Evolutionary conservation across 2,329 filamentous ascomycete genomes (phyloP).

Genomic region (Pseudogymnoascus sp.): DNA sequence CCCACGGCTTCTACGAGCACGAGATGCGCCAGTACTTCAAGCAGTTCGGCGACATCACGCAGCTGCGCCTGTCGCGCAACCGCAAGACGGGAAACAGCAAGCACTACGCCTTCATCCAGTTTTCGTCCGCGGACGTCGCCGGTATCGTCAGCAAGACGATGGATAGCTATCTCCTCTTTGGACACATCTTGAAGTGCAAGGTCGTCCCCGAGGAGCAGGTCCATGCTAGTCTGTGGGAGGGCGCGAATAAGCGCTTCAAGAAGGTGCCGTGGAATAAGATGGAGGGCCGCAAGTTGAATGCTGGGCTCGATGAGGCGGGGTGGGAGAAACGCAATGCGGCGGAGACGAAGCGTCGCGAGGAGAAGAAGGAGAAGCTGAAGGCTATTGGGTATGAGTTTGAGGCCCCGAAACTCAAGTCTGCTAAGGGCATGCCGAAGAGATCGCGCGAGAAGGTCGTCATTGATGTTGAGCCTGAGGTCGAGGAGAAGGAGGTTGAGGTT

Average conservation of each 20-base stretch:
- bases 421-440: conserved; percentile 44
- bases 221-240: conserved; percentile 78
- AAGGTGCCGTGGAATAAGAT: conserved; percentile 81
- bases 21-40: conserved; percentile 91
- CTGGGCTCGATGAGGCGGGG: conserved; percentile 63
- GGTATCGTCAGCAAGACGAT: conserved; percentile 91
- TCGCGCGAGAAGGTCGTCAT: conserved; percentile 20
- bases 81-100: conserved; percentile 84
- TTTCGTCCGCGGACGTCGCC: conserved; percentile 68
- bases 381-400: conserved; percentile 78
- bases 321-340: conserved; percentile 71
- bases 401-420: conserved; percentile 61
- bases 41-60: conserved; percentile 80
- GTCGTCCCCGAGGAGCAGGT: conserved; percentile 68
- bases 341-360: conserved; percentile 63
- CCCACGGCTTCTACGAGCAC: conserved; percentile 94
- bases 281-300: conserved; percentile 65
- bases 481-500: conserved; percentile 27
- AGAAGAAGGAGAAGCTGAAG: conserved; percentile 68
- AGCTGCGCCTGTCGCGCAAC: conserved; percentile 79
- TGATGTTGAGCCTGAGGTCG: conserved; percentile 21
- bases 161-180: conserved; percentile 95
- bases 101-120: conserved; percentile 94
- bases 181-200: conserved; percentile 86
- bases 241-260: conserved; percentile 86